Percentiles rank a stretch among this genome's conserved stretches.
These are phyloP conservation scores for Mycena metata DNA, from an alignment of 768 basidiomycete species.

Conservation along the genomic window DNA sequence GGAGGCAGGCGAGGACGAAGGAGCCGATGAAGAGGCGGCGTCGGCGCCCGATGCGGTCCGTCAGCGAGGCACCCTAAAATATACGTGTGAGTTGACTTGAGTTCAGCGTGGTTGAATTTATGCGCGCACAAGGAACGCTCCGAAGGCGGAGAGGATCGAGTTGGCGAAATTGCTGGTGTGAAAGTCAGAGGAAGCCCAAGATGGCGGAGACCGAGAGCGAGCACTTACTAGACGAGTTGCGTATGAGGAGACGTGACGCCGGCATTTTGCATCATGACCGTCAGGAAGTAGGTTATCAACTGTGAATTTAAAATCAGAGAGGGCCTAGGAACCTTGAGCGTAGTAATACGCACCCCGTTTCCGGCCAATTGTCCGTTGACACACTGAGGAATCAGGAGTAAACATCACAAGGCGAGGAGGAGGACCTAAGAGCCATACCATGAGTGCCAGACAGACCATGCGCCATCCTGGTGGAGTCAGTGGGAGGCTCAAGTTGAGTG, in stretches of 20 bases:
- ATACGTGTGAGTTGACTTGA: not conserved
- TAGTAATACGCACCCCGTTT: slow-evolving; percentile 40
- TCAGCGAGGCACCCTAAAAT: slow-evolving; percentile 39
- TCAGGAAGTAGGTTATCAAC: slow-evolving; percentile 45
- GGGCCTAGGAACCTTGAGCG: not conserved
- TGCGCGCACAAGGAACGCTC: slow-evolving; percentile 39
- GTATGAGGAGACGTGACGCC: slow-evolving; percentile 40
- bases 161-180: slow-evolving; percentile 43
- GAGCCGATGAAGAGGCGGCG: slow-evolving; percentile 42
- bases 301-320: not conserved
- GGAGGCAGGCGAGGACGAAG: slow-evolving; percentile 39
- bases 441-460: slow-evolving; percentile 43
- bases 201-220: not conserved
- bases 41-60: slow-evolving; percentile 42
- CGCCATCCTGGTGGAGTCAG: slow-evolving; percentile 38
- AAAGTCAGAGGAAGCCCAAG: not conserved
- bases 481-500: too few relatives aligned
- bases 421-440: slow-evolving; percentile 25
- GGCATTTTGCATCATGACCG: slow-evolving; percentile 43
- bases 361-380: slow-evolving; percentile 45
- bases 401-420: not conserved
- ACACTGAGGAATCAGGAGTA: slow-evolving; percentile 21
- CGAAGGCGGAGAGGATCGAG: slow-evolving; percentile 44
- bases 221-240: slow-evolving; percentile 42
- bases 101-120: not conserved